These are phyloP conservation scores for Penicillium alfredii DNA, from an alignment of 495 filamentous ascomycete genomes.

Conservation along the genomic window DNA sequence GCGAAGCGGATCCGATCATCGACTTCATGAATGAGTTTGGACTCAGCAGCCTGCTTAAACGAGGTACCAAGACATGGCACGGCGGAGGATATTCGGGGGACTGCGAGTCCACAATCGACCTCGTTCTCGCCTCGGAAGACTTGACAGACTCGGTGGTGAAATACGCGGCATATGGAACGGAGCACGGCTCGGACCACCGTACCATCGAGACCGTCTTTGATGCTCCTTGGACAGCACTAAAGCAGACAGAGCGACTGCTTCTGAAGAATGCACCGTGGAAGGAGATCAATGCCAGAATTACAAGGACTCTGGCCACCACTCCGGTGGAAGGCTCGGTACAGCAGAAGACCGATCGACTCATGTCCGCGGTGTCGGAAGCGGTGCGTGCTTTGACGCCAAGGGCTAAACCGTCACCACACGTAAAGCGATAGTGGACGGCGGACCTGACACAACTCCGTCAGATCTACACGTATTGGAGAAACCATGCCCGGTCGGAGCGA, in stretches of 20 bases:
- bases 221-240: slow-evolving; percentile 7
- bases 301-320: slow-evolving; percentile 8
- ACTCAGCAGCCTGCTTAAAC: slow-evolving; percentile 25
- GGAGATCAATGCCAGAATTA: no score
- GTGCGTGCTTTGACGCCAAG: slow-evolving; percentile 10
- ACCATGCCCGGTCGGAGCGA: slow-evolving; percentile 12
- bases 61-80: slow-evolving; percentile 28
- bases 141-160: slow-evolving; percentile 17
- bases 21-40: slow-evolving; percentile 28
- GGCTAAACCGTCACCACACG: slow-evolving; percentile 14
- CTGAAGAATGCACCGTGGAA: slow-evolving; percentile 29
- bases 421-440: slow-evolving; percentile 12
- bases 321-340: slow-evolving; percentile 14
- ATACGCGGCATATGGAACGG: slow-evolving; percentile 20
- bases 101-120: no score
- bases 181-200: slow-evolving; percentile 30
- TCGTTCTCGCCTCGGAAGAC: slow-evolving; percentile 17
- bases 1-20: slow-evolving; percentile 32
- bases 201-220: slow-evolving; percentile 27
- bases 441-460: slow-evolving; percentile 12
- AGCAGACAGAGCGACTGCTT: slow-evolving; percentile 17
- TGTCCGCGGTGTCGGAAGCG: slow-evolving; percentile 7
- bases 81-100: slow-evolving; percentile 14
- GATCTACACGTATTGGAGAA: slow-evolving; percentile 11
- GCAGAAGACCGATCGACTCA: slow-evolving; percentile 19